phyloP scores from a whole-genome alignment of 352 stramenopile species.

The Thalassiosira pacifica region DNA sequence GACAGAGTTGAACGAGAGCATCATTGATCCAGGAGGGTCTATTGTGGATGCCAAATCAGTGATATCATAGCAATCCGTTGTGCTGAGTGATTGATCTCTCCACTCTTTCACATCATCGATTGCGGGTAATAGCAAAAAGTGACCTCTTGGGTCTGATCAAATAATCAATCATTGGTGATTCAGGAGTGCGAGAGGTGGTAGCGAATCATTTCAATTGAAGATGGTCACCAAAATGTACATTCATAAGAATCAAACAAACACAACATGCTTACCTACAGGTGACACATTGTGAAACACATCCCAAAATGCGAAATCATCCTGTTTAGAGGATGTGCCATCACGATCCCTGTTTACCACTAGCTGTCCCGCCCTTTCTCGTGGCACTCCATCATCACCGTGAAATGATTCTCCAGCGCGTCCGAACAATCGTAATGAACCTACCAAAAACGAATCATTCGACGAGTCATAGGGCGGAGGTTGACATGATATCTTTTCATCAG shows the following conservation, averaged over 20 bases:
- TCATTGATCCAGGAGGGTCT: constrained; percentile 57
- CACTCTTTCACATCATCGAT: constrained; percentile 59
- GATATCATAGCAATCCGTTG: constrained; percentile 66
- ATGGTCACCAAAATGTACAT: no score
- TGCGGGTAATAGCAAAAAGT: constrained; percentile 71
- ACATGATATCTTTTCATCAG: constrained; percentile 20
- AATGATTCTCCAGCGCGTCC: constrained; percentile 45
- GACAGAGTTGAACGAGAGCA: constrained; percentile 72
- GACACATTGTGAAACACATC: constrained; percentile 78
- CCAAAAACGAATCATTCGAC: constrained; percentile 70
- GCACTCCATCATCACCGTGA: constrained; percentile 55
- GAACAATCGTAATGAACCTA: constrained; percentile 64
- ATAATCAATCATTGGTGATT: no score
- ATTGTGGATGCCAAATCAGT: constrained; percentile 64
- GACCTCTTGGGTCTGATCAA: constrained; percentile 65
- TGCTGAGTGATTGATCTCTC: constrained; percentile 63
- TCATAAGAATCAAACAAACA: no score
- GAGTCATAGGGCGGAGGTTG: constrained; percentile 66
- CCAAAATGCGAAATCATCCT: constrained; percentile 39
- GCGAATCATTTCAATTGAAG: no score
- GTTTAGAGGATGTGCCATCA: background rate
- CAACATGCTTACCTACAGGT: constrained; percentile 43
- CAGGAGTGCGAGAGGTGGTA: no score
- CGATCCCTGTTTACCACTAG: constrained; percentile 25
- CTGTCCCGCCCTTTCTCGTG: constrained; percentile 48